Evolutionary conservation across 2,329 filamentous ascomycete genomes (phyloP).

Genomic region (Botryotinia narcissicola): DNA sequence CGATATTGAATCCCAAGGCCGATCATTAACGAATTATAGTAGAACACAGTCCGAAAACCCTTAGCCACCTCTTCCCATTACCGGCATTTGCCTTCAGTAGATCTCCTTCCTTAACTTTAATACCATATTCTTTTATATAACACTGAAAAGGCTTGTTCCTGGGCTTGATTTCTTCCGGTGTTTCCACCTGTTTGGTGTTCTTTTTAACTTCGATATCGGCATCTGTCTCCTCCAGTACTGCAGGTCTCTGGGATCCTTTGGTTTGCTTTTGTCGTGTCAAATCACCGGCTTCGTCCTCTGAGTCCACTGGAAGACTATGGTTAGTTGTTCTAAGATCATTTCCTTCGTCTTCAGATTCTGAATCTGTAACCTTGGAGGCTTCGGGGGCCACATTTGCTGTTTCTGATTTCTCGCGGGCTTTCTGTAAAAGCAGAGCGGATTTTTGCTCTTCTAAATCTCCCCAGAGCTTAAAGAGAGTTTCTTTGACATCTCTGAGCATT

Average conservation of each 20-base stretch:
- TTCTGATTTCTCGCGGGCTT: slow-evolving; percentile 6
- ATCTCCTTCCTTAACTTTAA: slow-evolving; percentile 45
- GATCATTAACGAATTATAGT: slow-evolving; percentile 51
- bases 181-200: background rate
- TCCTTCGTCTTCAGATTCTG: slow-evolving; percentile 7
- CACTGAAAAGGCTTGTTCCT: slow-evolving; percentile 64
- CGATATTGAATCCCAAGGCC: background rate
- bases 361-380: background rate
- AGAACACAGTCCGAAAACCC: slow-evolving; percentile 62
- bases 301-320: background rate
- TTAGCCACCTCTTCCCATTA: slow-evolving; percentile 54
- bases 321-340: background rate
- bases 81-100: slow-evolving; percentile 47
- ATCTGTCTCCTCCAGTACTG: background rate
- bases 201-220: background rate
- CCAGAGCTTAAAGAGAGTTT: slow-evolving; percentile 78
- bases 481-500: slow-evolving; percentile 54
- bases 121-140: slow-evolving; percentile 69
- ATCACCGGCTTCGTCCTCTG: background rate
- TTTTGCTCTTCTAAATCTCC: slow-evolving; percentile 78
- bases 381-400: slow-evolving; percentile 26
- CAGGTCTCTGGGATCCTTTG: background rate
- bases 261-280: background rate
- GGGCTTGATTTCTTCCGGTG: slow-evolving; percentile 22
- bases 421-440: slow-evolving; percentile 34